These are phyloP conservation scores for Phaeodactylum tricornutum DNA, from an alignment of 108 stramenopile species.

Conservation along the genomic window DNA sequence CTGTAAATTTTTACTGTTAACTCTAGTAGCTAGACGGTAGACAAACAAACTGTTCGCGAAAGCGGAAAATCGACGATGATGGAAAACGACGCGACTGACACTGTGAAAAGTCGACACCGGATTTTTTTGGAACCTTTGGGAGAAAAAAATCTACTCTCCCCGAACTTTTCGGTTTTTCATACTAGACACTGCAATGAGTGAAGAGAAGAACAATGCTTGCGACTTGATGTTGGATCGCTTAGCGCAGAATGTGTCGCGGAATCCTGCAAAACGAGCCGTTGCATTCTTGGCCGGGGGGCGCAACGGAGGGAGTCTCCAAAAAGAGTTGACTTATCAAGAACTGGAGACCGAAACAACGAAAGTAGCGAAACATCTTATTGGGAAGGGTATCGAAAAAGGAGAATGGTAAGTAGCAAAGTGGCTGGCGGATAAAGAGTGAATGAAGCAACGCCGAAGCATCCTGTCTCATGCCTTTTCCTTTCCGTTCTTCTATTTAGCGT, in stretches of 20 bases:
- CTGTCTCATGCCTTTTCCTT: neutral
- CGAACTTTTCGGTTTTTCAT: no score
- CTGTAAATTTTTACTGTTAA: no score
- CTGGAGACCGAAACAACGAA: slow-evolving; percentile 14
- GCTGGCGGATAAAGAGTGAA: neutral
- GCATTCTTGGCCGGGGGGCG: slow-evolving; percentile 29
- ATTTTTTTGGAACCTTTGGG: no score
- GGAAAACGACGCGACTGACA: no score
- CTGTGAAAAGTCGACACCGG: no score
- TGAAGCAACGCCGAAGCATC: neutral
- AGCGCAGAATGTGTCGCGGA: slow-evolving; percentile 12
- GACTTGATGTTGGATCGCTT: slow-evolving; percentile 27
- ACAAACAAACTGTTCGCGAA: no score
- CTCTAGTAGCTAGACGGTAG: no score
- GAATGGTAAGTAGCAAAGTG: slow-evolving; percentile 34
- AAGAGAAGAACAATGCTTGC: neutral
- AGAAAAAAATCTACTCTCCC: no score
- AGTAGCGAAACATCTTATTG: slow-evolving; percentile 20
- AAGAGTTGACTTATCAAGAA: slow-evolving; percentile 25
- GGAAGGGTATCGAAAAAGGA: slow-evolving; percentile 18
- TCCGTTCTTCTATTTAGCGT: no score
- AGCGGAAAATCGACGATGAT: no score
- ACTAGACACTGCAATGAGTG: neutral
- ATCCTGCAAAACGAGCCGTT: slow-evolving; percentile 31
- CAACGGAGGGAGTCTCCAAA: slow-evolving; percentile 34